Percentiles rank a stretch among this genome's conserved stretches.
phyloP scores from a whole-genome alignment of 495 filamentous ascomycete genomes.

The Tuber borchii region DNA sequence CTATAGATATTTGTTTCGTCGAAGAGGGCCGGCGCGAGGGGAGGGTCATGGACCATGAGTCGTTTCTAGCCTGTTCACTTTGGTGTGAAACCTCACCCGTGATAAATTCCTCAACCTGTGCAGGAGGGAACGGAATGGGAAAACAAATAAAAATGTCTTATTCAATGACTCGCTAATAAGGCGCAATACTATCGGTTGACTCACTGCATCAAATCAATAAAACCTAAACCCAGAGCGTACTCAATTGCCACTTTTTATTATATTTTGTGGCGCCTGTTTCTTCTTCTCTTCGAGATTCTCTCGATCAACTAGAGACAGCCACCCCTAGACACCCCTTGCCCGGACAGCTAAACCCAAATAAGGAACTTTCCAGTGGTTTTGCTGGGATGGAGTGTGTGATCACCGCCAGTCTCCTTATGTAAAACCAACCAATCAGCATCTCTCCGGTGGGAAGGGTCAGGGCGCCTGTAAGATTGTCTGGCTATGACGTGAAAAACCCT shows the following conservation, averaged over 20 bases:
- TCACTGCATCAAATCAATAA: slow-evolving; percentile 22
- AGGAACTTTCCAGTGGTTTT: neutral
- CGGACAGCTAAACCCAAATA: neutral
- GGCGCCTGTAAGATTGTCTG: neutral
- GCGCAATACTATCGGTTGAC: slow-evolving; percentile 34
- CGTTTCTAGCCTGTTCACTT: neutral
- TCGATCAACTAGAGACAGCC: slow-evolving; percentile 16
- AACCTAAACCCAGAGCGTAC: slow-evolving; percentile 10
- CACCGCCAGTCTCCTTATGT: neutral
- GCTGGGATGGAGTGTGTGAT: neutral
- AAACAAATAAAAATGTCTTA: neutral
- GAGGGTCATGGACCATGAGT: neutral
- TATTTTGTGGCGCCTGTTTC: slow-evolving; percentile 20
- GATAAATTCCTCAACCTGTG: neutral
- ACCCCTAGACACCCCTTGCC: neutral
- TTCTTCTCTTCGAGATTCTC: slow-evolving; percentile 7
- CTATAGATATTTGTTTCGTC: neutral
- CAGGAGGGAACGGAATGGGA: neutral
- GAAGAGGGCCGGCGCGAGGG: neutral
- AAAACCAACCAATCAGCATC: neutral
- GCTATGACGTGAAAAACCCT: neutral
- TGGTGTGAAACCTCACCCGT: neutral
- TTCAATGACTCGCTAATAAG: slow-evolving; percentile 38
- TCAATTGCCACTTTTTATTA: slow-evolving; percentile 13
- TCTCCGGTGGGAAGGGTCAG: neutral